phyloP scores from a whole-genome alignment of 2,329 filamentous ascomycete genomes.

The Gaeumannomyces tritici region DNA sequence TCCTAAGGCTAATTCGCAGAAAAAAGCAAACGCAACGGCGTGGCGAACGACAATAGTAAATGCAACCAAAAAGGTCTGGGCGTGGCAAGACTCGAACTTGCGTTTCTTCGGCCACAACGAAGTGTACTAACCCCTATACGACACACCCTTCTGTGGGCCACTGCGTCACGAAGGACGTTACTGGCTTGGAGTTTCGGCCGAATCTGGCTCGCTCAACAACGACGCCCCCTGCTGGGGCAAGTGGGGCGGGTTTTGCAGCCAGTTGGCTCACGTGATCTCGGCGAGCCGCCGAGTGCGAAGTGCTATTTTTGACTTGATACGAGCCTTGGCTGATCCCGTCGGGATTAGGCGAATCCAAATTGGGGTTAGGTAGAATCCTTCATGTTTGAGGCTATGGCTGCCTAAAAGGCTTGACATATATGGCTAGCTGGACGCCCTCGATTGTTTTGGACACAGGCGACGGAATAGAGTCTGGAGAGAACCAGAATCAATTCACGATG shows the following conservation, averaged over 20 bases:
- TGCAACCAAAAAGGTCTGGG: conserved; percentile 3
- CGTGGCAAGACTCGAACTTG: conserved; percentile 5
- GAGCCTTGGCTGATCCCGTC: too few species aligned
- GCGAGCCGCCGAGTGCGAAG: not conserved
- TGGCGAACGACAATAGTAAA: not conserved
- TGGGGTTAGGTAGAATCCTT: not conserved
- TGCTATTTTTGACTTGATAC: not conserved
- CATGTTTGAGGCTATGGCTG: not conserved
- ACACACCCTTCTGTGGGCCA: conserved; percentile 1
- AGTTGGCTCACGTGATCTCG: not conserved
- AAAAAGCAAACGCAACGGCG: too few species aligned
- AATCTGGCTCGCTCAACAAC: not conserved
- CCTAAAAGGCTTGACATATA: not conserved
- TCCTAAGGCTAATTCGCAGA: too few species aligned
- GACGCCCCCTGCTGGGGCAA: too few species aligned
- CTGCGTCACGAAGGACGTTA: not conserved
- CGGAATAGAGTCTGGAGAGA: too few species aligned
- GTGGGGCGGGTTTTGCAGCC: too few species aligned
- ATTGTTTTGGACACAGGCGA: too few species aligned
- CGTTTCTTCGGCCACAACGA: conserved; percentile 5
- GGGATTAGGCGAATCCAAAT: not conserved
- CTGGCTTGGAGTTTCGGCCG: not conserved
- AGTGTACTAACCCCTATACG: conserved; percentile 5
- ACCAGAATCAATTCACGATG: not conserved
- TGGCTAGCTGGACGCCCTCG: not conserved